These are phyloP conservation scores for Aspergillus baeticus DNA, from an alignment of 495 filamentous ascomycete species.

Conservation along the genomic window DNA sequence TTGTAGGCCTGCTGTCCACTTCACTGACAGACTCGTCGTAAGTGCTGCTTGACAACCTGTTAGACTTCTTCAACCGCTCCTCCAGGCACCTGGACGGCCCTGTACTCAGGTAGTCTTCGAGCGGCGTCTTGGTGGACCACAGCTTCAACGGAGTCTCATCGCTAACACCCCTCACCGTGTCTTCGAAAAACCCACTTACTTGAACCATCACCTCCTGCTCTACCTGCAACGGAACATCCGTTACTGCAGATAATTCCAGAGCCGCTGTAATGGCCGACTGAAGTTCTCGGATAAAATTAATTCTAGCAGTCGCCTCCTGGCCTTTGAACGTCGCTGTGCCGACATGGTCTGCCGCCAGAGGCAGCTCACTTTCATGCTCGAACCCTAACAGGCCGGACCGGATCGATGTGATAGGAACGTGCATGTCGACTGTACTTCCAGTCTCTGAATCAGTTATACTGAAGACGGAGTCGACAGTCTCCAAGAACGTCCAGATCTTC, in stretches of 20 bases:
- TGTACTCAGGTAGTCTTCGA: slow-evolving; percentile 43
- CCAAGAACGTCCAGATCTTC: slow-evolving; percentile 66
- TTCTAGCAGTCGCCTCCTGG: slow-evolving; percentile 45
- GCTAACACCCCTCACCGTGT: slow-evolving; percentile 42
- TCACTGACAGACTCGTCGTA: slow-evolving; percentile 36
- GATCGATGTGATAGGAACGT: slow-evolving; percentile 61
- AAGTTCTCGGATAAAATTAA: slow-evolving; percentile 50
- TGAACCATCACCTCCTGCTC: slow-evolving; percentile 55
- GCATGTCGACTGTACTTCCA: slow-evolving; percentile 34
- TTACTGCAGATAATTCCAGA: slow-evolving; percentile 31
- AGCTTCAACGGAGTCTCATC: slow-evolving; percentile 46
- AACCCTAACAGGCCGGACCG: slow-evolving; percentile 57
- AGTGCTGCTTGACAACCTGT: slow-evolving; percentile 19
- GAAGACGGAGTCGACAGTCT: slow-evolving; percentile 60
- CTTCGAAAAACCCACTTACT: slow-evolving; percentile 61
- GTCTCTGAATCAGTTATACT: slow-evolving; percentile 39
- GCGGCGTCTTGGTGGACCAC: slow-evolving; percentile 50
- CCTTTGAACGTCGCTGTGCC: slow-evolving; percentile 57
- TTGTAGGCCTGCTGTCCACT: slow-evolving; percentile 33
- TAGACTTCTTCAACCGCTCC: slow-evolving; percentile 26
- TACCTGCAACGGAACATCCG: slow-evolving; percentile 44
- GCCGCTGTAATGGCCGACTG: slow-evolving; percentile 43
- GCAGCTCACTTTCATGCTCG: slow-evolving; percentile 54
- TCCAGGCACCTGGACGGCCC: slow-evolving; percentile 33
- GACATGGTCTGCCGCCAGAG: slow-evolving; percentile 57